phyloP scores from a whole-genome alignment of 768 basidiomycete genomes.

The Pisolithus orientalis region DNA sequence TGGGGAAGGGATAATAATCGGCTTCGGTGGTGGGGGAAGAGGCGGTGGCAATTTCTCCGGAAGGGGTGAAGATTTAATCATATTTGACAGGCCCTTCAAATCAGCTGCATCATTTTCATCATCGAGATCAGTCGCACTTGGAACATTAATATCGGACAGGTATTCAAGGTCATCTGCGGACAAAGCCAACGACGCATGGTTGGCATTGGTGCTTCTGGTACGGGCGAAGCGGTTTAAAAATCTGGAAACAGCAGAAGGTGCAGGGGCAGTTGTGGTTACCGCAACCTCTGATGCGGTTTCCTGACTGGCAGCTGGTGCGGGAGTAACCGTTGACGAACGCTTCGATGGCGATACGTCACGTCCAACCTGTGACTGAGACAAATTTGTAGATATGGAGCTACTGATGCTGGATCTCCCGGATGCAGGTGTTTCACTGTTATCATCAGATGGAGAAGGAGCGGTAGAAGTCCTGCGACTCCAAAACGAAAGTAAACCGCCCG shows the following conservation, averaged over 20 bases:
- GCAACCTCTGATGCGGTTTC: conserved; percentile 5
- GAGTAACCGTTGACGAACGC: conserved; percentile 2
- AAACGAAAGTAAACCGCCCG: conserved; percentile 65
- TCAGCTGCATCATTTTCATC: conserved; percentile 27
- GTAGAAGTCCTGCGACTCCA: conserved; percentile 44
- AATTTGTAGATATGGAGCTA: conserved; percentile 7
- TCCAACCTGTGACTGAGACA: conserved; percentile 4
- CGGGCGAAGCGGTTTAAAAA: conserved; percentile 76
- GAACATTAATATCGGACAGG: conserved; percentile 55
- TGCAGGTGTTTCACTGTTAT: conserved; percentile 11
- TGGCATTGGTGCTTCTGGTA: conserved; percentile 28
- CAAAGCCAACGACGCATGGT: conserved; percentile 57
- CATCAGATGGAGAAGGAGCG: conserved; percentile 16
- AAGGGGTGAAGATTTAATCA: conserved; percentile 37
- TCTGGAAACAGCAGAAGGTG: conserved; percentile 72
- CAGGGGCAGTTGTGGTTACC: conserved; percentile 11
- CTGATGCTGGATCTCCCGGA: conserved; percentile 28
- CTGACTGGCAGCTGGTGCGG: conserved; percentile 7
- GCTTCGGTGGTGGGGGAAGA: conserved; percentile 29
- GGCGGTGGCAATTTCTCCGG: conserved; percentile 43
- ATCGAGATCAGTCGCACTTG: conserved; percentile 41
- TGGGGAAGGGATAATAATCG: conserved; percentile 4
- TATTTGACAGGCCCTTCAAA: conserved; percentile 34
- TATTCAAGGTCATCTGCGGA: conserved; percentile 81
- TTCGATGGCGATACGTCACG: conserved; percentile 14